Conservation (phyloP, 129 eudicot species). For the Gnaphalium uliginosum region DNA sequence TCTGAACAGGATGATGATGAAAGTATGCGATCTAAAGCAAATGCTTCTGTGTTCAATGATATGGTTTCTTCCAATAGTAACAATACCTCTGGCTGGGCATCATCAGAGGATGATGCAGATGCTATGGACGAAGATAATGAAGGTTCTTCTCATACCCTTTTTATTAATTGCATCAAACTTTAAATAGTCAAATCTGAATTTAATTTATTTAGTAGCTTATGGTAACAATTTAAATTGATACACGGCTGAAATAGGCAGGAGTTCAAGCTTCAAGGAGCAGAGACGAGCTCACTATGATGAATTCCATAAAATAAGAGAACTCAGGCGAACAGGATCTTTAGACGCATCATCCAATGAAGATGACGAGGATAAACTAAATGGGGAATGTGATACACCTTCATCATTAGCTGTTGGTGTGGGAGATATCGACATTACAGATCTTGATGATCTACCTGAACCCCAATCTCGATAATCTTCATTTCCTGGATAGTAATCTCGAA, state of each 20-base stretch:
- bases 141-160: slow-evolving; percentile 35
- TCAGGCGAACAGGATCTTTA: slow-evolving; percentile 55
- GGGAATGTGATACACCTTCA: slow-evolving; percentile 36
- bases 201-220: not conserved
- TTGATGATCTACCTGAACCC: slow-evolving; percentile 21
- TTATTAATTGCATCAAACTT: not conserved
- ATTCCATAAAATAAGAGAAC: slow-evolving; percentile 76
- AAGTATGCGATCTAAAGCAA: slow-evolving; percentile 58
- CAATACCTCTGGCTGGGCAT: slow-evolving; percentile 70
- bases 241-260: slow-evolving; percentile 52
- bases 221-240: not conserved
- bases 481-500: not conserved
- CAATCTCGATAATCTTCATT: slow-evolving; percentile 22
- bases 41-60: slow-evolving; percentile 69
- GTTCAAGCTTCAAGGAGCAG: slow-evolving; percentile 70
- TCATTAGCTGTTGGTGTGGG: slow-evolving; percentile 51
- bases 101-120: slow-evolving; percentile 91
- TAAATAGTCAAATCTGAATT: slow-evolving; percentile 5
- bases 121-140: slow-evolving; percentile 71
- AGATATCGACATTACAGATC: slow-evolving; percentile 49
- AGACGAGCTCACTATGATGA: slow-evolving; percentile 90
- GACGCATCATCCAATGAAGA: slow-evolving; percentile 58
- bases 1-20: slow-evolving; percentile 51
- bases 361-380: slow-evolving; percentile 29
- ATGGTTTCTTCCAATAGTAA: slow-evolving; percentile 66